phyloP scores from a whole-genome alignment of 139 green algal species.

The Coccomyxa sp. region DNA sequence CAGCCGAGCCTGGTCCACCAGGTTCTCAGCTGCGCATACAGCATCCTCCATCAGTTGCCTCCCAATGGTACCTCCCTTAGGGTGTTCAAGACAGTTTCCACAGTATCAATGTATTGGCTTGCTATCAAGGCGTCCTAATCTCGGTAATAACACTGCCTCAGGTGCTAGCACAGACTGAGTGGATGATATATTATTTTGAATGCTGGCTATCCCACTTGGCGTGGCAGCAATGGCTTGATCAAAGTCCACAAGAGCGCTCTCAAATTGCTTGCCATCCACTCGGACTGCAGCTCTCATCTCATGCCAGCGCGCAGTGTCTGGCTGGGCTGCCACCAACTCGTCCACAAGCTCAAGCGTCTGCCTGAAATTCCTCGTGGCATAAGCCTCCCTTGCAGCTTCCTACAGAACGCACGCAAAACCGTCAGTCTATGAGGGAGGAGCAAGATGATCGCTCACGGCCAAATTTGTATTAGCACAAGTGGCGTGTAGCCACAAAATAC shows the following conservation, averaged over 20 bases:
- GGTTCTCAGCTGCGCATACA: background rate
- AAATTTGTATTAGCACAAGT: too few species aligned
- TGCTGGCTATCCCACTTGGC: background rate
- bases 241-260: constrained; percentile 62
- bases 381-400: constrained; percentile 9
- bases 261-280: constrained; percentile 80
- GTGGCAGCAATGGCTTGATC: constrained; percentile 27
- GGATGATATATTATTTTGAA: background rate
- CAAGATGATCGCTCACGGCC: too few species aligned
- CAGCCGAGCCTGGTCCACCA: constrained; percentile 42
- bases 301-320: constrained; percentile 35
- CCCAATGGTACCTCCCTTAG: background rate
- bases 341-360: constrained; percentile 34
- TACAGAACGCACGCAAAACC: too few species aligned
- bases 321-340: constrained; percentile 27
- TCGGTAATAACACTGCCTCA: background rate
- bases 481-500: too few species aligned
- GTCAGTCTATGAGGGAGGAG: too few species aligned
- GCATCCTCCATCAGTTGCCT: background rate
- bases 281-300: constrained; percentile 70
- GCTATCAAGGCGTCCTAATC: background rate
- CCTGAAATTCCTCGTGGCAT: constrained; percentile 48
- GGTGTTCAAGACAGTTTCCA: background rate
- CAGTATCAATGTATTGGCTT: too few species aligned
- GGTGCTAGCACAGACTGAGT: background rate